Percentiles rank a stretch among this genome's conserved stretches.
Evolutionary conservation across 306 rosid species (phyloP).

Genomic region (Mimosa pudica): DNA sequence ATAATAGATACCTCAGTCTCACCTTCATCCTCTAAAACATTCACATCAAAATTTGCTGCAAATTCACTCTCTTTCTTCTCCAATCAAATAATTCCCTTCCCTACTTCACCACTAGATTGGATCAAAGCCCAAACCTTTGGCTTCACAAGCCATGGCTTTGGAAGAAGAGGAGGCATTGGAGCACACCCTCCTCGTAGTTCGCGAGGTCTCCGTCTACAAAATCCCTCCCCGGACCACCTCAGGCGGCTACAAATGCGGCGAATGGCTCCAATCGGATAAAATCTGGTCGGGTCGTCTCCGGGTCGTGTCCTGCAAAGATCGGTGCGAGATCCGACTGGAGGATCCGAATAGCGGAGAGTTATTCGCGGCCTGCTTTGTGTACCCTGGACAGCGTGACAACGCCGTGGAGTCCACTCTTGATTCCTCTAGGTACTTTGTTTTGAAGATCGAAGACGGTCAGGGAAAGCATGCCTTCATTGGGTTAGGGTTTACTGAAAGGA

Average conservation of each 20-base stretch:
- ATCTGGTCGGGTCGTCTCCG: conserved; percentile 97
- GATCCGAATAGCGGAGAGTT: conserved; percentile 89
- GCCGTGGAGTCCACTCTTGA: conserved; percentile 92
- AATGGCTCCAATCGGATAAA: conserved; percentile 98
- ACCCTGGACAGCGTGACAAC: conserved; percentile 84
- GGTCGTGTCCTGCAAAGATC: conserved; percentile 83
- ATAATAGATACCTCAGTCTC: conserved; percentile 44
- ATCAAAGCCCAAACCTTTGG: neutral
- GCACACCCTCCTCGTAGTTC: conserved; percentile 96
- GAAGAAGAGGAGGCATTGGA: conserved; percentile 89
- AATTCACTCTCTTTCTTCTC: conserved; percentile 26
- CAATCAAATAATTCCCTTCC: neutral
- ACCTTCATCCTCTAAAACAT: conserved; percentile 24
- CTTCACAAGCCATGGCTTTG: conserved; percentile 71
- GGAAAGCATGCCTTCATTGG: conserved; percentile 97
- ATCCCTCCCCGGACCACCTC: conserved; percentile 90
- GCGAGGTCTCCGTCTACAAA: conserved; percentile 93
- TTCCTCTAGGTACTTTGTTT: conserved; percentile 93
- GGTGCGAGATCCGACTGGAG: conserved; percentile 98
- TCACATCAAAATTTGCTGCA: conserved; percentile 17
- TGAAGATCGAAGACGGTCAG: conserved; percentile 92
- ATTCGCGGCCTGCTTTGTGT: conserved; percentile 91
- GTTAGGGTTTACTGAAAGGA: conserved; percentile 84
- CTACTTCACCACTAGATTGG: neutral
- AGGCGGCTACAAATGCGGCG: conserved; percentile 98